Evolutionary conservation across 805 yeast genomes (phyloP).

Genomic region (Barnettozyma californica): DNA sequence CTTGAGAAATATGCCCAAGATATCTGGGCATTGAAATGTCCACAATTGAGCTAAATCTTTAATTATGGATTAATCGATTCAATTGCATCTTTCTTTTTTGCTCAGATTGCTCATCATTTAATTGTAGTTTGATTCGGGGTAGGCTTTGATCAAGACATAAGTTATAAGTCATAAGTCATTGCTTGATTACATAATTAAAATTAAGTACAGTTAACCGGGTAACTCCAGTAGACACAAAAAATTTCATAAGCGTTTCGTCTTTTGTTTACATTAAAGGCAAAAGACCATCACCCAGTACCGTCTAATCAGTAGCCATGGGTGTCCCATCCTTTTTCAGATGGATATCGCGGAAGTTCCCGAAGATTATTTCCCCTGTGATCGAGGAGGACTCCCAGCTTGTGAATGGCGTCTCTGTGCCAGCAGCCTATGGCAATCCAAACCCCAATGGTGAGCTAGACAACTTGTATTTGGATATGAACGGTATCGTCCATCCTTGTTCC

Average conservation of each 20-base stretch:
- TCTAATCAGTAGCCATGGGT: slow-evolving; percentile 51
- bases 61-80: too few relatives aligned
- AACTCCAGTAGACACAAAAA: too few relatives aligned
- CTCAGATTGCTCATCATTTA: too few relatives aligned
- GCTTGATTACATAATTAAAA: not conserved
- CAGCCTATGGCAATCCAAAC: slow-evolving; percentile 68
- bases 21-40: not conserved
- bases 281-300: not conserved
- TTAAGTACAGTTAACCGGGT: not conserved
- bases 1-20: not conserved
- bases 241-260: too few relatives aligned
- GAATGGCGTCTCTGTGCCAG: slow-evolving; percentile 59
- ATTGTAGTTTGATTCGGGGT: too few relatives aligned
- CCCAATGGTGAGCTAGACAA: slow-evolving; percentile 97
- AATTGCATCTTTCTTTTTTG: too few relatives aligned
- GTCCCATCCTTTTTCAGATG: slow-evolving; percentile 98
- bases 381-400: slow-evolving; percentile 61
- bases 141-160: too few relatives aligned
- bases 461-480: slow-evolving; percentile 94
- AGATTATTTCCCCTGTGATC: slow-evolving; percentile 83
- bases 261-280: too few relatives aligned
- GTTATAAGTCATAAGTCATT: too few relatives aligned
- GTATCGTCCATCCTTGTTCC: slow-evolving; percentile 98
- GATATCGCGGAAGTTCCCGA: slow-evolving; percentile 90
- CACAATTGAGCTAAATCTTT: too few relatives aligned